Evolutionary conservation across 306 rosid genomes (phyloP).

Genomic region (Abrus pulchellus): DNA sequence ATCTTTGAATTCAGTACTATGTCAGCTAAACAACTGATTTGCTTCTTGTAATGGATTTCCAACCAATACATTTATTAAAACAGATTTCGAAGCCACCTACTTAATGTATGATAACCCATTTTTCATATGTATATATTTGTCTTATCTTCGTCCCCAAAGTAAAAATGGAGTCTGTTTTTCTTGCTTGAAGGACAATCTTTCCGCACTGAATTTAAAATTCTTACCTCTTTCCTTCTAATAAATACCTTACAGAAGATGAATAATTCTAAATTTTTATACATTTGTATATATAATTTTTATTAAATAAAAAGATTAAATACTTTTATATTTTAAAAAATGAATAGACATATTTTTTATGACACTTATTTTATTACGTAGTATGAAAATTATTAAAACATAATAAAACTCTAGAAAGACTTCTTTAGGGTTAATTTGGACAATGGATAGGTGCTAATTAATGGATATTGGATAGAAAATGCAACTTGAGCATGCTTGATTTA

Average conservation of each 20-base stretch:
- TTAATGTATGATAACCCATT: conserved; percentile 37
- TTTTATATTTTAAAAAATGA: too few relatives aligned
- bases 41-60: conserved; percentile 66
- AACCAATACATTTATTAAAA: conserved; percentile 61
- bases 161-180: conserved; percentile 17
- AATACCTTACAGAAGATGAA: conserved; percentile 14
- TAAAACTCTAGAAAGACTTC: too few relatives aligned
- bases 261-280: too few relatives aligned
- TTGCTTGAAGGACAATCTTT: conserved; percentile 48
- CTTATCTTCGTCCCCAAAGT: conserved; percentile 42
- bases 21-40: conserved; percentile 73
- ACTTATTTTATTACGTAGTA: too few relatives aligned
- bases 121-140: conserved; percentile 14
- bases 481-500: too few relatives aligned
- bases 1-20: conserved; percentile 44
- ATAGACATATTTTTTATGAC: too few relatives aligned
- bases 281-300: too few relatives aligned
- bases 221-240: conserved; percentile 34
- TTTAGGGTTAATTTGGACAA: too few relatives aligned
- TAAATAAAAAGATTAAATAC: not conserved
- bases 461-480: too few relatives aligned
- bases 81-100: conserved; percentile 55
- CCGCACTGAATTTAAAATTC: conserved; percentile 24
- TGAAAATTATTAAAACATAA: too few relatives aligned
- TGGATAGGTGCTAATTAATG: too few relatives aligned